Percentiles rank a stretch among this genome's conserved stretches.
These are phyloP conservation scores for Backusella sp. DNA, from an alignment of 192 early-diverging fungal species.

Conservation along the genomic window DNA sequence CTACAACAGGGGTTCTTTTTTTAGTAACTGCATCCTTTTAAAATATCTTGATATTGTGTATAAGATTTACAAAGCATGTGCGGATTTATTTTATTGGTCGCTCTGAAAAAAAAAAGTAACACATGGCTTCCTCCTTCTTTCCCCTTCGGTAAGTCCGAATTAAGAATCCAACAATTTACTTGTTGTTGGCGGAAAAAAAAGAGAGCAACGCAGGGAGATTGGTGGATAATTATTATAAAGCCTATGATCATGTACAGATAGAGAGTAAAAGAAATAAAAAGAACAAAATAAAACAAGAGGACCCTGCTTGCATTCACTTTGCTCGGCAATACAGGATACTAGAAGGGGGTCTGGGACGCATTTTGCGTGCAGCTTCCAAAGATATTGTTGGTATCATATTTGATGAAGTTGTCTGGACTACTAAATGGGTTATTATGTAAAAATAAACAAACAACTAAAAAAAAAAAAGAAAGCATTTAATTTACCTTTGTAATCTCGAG, in stretches of 20 bases:
- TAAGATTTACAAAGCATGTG: no score
- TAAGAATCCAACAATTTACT: background rate
- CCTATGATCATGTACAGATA: background rate
- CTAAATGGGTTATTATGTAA: conserved; percentile 40
- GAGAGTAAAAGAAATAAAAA: no score
- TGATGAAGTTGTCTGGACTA: conserved; percentile 55
- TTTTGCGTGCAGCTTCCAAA: conserved; percentile 46
- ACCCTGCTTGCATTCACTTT: no score
- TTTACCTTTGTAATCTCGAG: conserved; percentile 44
- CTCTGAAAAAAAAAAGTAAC: background rate
- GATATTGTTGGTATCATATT: conserved; percentile 53
- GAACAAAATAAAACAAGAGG: no score
- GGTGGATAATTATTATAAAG: background rate
- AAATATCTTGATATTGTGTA: no score
- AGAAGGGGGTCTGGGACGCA: conserved; percentile 50
- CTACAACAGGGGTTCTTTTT: no score
- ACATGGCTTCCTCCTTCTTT: background rate
- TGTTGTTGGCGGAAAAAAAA: background rate
- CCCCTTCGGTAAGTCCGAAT: background rate
- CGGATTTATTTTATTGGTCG: no score
- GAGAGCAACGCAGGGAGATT: background rate
- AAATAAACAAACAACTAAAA: background rate
- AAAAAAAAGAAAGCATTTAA: background rate
- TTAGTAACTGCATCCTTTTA: no score
- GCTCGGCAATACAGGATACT: conserved; percentile 13